These are phyloP conservation scores for Leucosporidium yakuticum DNA, from an alignment of 768 basidiomycete species.

Conservation along the genomic window DNA sequence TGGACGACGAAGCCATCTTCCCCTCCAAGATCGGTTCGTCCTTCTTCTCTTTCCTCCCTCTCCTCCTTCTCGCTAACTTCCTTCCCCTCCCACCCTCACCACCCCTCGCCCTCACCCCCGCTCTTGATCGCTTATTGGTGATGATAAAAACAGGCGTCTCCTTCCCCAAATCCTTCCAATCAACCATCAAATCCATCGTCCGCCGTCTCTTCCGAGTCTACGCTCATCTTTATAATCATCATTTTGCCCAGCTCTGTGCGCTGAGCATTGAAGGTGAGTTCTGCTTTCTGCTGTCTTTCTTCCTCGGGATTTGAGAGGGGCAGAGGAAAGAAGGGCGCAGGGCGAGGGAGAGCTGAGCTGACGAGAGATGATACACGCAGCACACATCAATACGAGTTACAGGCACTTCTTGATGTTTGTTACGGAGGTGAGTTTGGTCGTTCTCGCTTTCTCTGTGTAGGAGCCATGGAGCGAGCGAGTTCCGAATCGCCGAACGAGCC, in stretches of 20 bases:
- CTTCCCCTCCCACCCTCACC: neutral
- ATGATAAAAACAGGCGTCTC: conserved; percentile 81
- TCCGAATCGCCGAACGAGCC: too few species aligned
- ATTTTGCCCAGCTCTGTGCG: conserved; percentile 98
- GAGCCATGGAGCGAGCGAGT: too few species aligned
- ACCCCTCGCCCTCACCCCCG: neutral
- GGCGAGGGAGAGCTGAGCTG: neutral
- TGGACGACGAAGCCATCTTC: conserved; percentile 88
- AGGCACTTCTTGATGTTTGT: conserved; percentile 96
- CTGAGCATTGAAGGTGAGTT: conserved; percentile 87
- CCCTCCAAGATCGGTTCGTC: conserved; percentile 84
- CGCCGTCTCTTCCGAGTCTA: conserved; percentile 93
- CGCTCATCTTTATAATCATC: conserved; percentile 97
- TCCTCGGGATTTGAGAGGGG: conserved; percentile 2
- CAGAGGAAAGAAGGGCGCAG: neutral
- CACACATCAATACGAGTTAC: conserved; percentile 97
- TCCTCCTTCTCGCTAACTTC: neutral
- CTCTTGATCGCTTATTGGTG: too few species aligned
- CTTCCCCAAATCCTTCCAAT: conserved; percentile 82
- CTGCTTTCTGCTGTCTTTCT: neutral
- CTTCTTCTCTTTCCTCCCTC: neutral
- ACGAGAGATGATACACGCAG: conserved; percentile 47
- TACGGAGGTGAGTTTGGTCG: conserved; percentile 62
- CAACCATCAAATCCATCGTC: conserved; percentile 84
- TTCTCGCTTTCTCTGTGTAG: too few species aligned